A percentile compares a stretch with the other conserved stretches of the same genome.
phyloP scores from a whole-genome alignment of 2,329 filamentous ascomycete genomes.

The Pseudocercospora fuligena region DNA sequence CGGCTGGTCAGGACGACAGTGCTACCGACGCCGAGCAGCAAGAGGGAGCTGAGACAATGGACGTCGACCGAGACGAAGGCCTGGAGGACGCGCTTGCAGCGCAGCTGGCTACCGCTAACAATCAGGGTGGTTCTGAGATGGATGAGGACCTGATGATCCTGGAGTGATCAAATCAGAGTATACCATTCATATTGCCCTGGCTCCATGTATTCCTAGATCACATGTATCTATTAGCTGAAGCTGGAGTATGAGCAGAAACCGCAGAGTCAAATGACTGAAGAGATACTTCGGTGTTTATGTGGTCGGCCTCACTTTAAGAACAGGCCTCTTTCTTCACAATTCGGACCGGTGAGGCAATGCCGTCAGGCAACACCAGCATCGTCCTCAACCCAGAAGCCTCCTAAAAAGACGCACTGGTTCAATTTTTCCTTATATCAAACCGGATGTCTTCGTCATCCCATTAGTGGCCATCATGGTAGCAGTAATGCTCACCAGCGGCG shows the following conservation, averaged over 20 bases:
- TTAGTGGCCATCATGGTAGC: not conserved
- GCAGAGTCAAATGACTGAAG: too few relatives aligned
- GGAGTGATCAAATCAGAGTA: not conserved
- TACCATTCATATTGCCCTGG: not conserved
- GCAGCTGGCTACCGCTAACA: not conserved
- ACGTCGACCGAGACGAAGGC: slow-evolving; percentile 14
- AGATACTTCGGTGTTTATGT: too few relatives aligned
- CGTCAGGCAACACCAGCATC: not conserved
- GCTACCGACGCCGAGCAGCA: slow-evolving; percentile 19
- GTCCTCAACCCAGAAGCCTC: not conserved
- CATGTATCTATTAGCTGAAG: not conserved
- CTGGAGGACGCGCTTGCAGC: not conserved
- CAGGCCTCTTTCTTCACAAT: too few relatives aligned
- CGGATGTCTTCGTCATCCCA: not conserved
- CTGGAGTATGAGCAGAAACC: too few relatives aligned
- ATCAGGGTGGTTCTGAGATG: not conserved
- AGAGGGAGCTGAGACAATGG: slow-evolving; percentile 10
- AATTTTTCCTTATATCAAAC: not conserved
- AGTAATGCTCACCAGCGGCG: not conserved
- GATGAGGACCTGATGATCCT: not conserved
- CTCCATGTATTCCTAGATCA: not conserved
- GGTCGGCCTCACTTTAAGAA: too few relatives aligned
- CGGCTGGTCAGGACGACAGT: slow-evolving; percentile 16
- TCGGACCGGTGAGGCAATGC: not conserved
- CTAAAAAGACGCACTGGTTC: not conserved